Evolutionary conservation across 352 stramenopile species (phyloP), one percentile per base, ranked within the genome.

Genomic region (Pythium diclinum): DNA sequence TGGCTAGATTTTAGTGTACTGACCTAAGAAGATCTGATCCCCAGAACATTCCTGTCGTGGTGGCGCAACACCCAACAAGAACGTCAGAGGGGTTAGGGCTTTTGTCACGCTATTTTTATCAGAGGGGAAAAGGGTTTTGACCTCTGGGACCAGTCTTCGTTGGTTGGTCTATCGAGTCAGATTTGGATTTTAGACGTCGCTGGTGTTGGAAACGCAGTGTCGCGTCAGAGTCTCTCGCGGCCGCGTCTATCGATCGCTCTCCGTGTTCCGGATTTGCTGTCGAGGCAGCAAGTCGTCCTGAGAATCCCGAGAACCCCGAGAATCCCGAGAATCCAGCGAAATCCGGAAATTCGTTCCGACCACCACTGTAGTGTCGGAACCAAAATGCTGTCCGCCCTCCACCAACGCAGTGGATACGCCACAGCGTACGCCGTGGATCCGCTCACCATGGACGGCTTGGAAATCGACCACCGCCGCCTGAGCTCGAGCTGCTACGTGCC

Each of bases 331-430:
- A 56, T 56, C 25, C 48, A 56, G 25, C 21, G 48, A 56, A 56
- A 54, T 58, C 33, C 40, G 14, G 40, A 16, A 17, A 47, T 23
- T 47, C 8, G 40, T 11, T 47, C 40, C 14, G 11, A 40, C 33
- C 6, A 40, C 38, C n/a, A n/a, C n/a, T n/a, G n/a, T 9, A 23
- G 40, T 16, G 40, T 23, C 40, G 40, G 40, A 47, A 16, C 61
- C 30, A 51, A 28, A 28, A 71, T 71, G 64, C 25, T 71, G 17
- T 65, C 64, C 16, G 58, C 58, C 3, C 40, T 71, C 14, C 51
- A 71, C 52, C 64, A 66, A 38, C 64, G 64, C 6, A 59, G 40
- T 33, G 64, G 64, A 28, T 71, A 57, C 52, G 33, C 48, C 23
- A 62, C 51, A 28, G 23, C 25, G 21, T 68, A 51, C 23, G 58